Percentiles rank a stretch among this genome's conserved stretches.
Evolutionary conservation across 768 basidiomycete species (phyloP).

Genomic region (Albatrellus ellisii): DNA sequence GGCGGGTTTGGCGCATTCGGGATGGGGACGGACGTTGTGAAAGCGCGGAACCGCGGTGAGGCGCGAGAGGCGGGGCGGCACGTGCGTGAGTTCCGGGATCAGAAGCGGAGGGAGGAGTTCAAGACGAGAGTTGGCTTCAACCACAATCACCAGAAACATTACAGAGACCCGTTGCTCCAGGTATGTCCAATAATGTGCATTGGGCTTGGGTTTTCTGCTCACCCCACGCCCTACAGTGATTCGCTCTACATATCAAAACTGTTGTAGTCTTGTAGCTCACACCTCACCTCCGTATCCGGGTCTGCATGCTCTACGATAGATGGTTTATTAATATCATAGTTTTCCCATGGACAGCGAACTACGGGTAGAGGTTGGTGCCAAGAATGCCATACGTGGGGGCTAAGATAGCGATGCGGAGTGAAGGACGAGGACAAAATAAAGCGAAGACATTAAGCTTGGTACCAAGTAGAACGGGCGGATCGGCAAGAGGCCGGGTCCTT

Average conservation of each 20-base stretch:
- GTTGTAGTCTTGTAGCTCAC: no score
- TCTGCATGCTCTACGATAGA: no score
- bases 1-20: constrained; percentile 88
- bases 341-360: constrained; percentile 6
- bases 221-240: not conserved
- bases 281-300: no score
- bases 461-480: constrained; percentile 7
- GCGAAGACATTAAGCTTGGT: constrained; percentile 9
- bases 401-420: constrained; percentile 6
- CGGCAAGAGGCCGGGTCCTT: not conserved
- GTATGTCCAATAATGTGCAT: constrained; percentile 17
- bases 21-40: constrained; percentile 67
- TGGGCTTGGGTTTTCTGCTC: not conserved
- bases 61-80: constrained; percentile 86
- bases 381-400: constrained; percentile 9
- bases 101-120: constrained; percentile 66
- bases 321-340: no score
- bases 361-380: constrained; percentile 7
- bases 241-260: constrained; percentile 7
- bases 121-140: constrained; percentile 72
- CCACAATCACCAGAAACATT: constrained; percentile 84
- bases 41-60: constrained; percentile 90
- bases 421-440: constrained; percentile 9
- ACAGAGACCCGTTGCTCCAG: constrained; percentile 57
- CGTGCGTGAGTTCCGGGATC: constrained; percentile 73